A percentile compares a stretch with the other conserved stretches of the same genome.
These are phyloP conservation scores for Cercospora citrullina DNA, from an alignment of 2,329 filamentous ascomycete species.

Conservation along the genomic window DNA sequence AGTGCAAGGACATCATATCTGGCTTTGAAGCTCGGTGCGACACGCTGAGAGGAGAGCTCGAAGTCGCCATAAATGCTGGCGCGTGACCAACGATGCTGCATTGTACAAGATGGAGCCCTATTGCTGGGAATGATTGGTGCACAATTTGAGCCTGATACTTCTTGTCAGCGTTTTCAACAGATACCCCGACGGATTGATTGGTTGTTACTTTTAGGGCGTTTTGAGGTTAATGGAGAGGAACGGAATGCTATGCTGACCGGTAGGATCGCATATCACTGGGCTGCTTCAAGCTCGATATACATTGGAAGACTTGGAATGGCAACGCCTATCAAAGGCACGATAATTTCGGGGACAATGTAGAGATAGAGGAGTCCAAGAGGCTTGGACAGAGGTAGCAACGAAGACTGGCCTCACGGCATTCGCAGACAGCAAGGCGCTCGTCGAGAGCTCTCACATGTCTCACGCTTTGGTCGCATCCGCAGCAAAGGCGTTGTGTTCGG, in stretches of 20 bases:
- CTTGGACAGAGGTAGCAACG: background rate
- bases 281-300: background rate
- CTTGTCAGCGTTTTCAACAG: background rate
- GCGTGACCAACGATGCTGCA: background rate
- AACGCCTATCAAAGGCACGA: background rate
- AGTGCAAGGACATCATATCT: conserved; percentile 83
- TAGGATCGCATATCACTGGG: background rate
- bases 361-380: background rate
- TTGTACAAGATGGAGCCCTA: background rate
- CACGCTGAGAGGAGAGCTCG: conserved; percentile 61
- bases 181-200: conserved; percentile 1
- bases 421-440: background rate
- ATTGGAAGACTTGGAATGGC: background rate
- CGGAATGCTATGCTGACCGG: background rate
- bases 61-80: conserved; percentile 9
- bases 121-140: background rate
- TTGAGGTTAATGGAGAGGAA: background rate
- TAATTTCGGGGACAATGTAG: background rate
- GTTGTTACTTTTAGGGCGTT: background rate
- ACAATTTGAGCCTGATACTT: background rate
- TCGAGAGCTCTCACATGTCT: background rate
- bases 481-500: background rate
- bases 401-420: background rate
- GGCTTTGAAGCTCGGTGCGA: conserved; percentile 92
- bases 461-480: background rate